Base-by-base conservation (phyloP, 208 protist species). In the Leishmania major region DNA sequence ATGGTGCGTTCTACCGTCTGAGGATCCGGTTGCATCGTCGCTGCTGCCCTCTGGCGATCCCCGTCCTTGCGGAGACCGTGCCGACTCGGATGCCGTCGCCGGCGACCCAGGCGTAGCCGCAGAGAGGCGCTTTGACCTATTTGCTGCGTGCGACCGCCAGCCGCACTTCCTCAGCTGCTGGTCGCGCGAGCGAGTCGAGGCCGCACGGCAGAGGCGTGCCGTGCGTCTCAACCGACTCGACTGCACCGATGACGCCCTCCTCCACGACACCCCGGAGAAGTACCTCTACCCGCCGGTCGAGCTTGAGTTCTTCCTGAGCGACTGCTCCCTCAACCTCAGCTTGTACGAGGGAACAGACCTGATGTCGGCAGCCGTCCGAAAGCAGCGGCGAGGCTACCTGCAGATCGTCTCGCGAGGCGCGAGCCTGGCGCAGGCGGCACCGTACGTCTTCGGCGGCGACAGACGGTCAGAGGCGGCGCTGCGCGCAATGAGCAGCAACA, bases 291-390 rank as follows among this genome's bases (percentile, higher is more conserved):
- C 86, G 22, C 77, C 87, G 1, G 75, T 91, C 3, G 55, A 77
- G 35, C 45, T 91, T 37, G 87, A 92, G 82, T 51, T 94, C 13
- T 88, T 81, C 75, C 78, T 94, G 17, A 81, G 82, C 55, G 86
- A 87, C 67, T 92, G 88, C 75, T 79, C 87, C 77, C 25, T 86
- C 19, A 85, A 84, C 82, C 59, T 87, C 35, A 84, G 89, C 35
- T 76, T 94, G 0, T 94, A 94, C 76, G 88, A 89, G 62, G 90
- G 90, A 1, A 84, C 81, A 3, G 90, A 94, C 74, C 81, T 94
- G 72, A 82, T 84, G 62, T 71, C 79, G 31, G 80, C 87, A 25
- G 82, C 86, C 19, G 66, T 78, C 53, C 86, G 86, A 35, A 81
- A 79, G 77, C 79, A 84, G 79, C 82, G 81, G 37, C 82, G 81